These are phyloP conservation scores for Malassezia brasiliensis DNA, from an alignment of 1,284 basidiomycete genomes.

Conservation along the genomic window DNA sequence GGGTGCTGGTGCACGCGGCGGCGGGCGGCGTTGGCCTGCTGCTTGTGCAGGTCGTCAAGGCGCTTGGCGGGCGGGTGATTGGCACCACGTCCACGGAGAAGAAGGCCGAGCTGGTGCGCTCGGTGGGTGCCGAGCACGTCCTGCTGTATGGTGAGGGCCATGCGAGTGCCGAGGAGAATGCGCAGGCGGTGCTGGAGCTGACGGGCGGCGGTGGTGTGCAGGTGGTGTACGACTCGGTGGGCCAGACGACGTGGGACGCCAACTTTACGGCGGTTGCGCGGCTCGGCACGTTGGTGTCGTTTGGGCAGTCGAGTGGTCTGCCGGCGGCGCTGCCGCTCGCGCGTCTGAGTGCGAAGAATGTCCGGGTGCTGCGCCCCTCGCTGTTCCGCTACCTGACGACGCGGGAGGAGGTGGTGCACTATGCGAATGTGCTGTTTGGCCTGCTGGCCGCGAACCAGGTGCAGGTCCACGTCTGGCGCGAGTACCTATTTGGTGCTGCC, in stretches of 20 bases:
- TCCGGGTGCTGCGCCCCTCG: conserved; percentile 54
- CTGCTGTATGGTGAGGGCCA: conserved; percentile 60
- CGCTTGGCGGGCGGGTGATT: conserved; percentile 73
- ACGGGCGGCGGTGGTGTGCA: conserved; percentile 70
- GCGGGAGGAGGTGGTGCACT: conserved; percentile 61
- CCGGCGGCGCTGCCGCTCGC: conserved; percentile 62
- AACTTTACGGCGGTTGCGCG: conserved; percentile 64
- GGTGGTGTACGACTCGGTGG: conserved; percentile 85
- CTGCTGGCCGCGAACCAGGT: conserved; percentile 59
- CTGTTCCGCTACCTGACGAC: conserved; percentile 54
- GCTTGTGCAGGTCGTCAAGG: conserved; percentile 52
- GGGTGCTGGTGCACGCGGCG: conserved; percentile 71
- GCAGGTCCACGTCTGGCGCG: conserved; percentile 60
- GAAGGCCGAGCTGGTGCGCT: conserved; percentile 73
- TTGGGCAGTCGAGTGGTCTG: conserved; percentile 74
- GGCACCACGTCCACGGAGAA: conserved; percentile 79
- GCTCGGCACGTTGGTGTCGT: conserved; percentile 59
- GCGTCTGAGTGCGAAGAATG: conserved; percentile 65
- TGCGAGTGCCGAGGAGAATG: conserved; percentile 5
- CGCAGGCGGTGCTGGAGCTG: conserved; percentile 52
- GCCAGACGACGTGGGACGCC: conserved; percentile 54
- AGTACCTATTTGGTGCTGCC: conserved; percentile 71
- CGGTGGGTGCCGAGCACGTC: conserved; percentile 74
- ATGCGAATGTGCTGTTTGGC: conserved; percentile 61
- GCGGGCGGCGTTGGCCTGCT: conserved; percentile 63